phyloP scores from a whole-genome alignment of 768 basidiomycete genomes.

The Mycena polygramma region DNA sequence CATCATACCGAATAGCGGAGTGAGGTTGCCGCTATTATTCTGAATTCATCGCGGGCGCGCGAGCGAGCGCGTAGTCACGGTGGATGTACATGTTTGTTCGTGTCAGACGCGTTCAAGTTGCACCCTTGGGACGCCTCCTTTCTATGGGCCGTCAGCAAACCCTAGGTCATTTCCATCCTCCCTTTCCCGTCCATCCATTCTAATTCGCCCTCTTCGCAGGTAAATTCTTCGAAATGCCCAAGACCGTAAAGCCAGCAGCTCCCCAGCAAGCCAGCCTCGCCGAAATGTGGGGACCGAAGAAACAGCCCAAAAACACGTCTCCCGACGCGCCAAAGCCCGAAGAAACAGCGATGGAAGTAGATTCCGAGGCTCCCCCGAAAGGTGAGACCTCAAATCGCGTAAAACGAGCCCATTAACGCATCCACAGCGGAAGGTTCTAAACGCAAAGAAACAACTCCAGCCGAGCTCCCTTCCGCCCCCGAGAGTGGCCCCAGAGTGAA shows the following conservation, averaged over 20 bases:
- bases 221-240: slow-evolving; percentile 84
- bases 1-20: too few species aligned
- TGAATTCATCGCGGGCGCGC: too few species aligned
- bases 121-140: slow-evolving; percentile 29
- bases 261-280: slow-evolving; percentile 85
- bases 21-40: too few species aligned
- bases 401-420: slow-evolving; percentile 15
- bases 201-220: slow-evolving; percentile 53
- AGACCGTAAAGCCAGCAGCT: slow-evolving; percentile 70
- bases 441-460: slow-evolving; percentile 48
- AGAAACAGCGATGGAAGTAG: slow-evolving; percentile 48
- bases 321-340: slow-evolving; percentile 43
- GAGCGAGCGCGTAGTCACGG: slow-evolving; percentile 44
- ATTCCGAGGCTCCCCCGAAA: slow-evolving; percentile 40
- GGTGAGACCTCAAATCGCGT: slow-evolving; percentile 39
- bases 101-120: slow-evolving; percentile 45
- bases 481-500: slow-evolving; percentile 56
- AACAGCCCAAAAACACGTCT: slow-evolving; percentile 44
- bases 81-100: slow-evolving; percentile 59
- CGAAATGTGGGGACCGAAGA: slow-evolving; percentile 78
- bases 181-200: neutral
- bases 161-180: slow-evolving; percentile 59
- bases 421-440: slow-evolving; percentile 56
- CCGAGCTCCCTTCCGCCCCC: slow-evolving; percentile 21
- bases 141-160: slow-evolving; percentile 82